A percentile compares a stretch with the other conserved stretches of the same genome.
Evolutionary conservation across 805 yeast species (phyloP).

Genomic region (Wickerhamomyces strasburgensis): DNA sequence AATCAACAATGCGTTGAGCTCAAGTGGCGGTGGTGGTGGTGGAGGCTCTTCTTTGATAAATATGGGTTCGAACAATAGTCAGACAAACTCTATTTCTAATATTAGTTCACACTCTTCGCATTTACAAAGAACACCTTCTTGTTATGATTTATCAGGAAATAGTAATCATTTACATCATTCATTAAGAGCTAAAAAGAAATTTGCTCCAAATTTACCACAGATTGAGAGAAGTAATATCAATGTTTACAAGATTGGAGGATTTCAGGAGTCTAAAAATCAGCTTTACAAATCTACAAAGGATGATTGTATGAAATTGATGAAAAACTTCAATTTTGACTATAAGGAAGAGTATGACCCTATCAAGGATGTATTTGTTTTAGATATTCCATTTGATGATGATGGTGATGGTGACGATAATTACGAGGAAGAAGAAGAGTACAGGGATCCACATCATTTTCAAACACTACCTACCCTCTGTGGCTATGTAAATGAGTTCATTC

Average conservation of each 20-base stretch:
- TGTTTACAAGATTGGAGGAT: slow-evolving; percentile 10
- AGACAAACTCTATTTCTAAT: too few species aligned
- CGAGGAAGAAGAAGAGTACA: too few species aligned
- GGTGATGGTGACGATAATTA: slow-evolving; percentile 8
- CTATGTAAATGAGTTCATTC: slow-evolving; percentile 20
- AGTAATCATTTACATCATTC: slow-evolving; percentile 1
- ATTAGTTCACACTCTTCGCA: not conserved
- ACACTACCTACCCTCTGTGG: slow-evolving; percentile 27
- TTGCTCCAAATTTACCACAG: slow-evolving; percentile 25
- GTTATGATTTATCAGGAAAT: slow-evolving; percentile 1
- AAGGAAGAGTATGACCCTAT: slow-evolving; percentile 16
- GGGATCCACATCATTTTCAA: slow-evolving; percentile 4
- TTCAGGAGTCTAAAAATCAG: slow-evolving; percentile 7
- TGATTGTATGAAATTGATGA: slow-evolving; percentile 17
- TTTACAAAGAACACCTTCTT: not conserved
- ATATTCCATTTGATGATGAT: slow-evolving; percentile 21
- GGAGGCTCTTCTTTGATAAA: not conserved
- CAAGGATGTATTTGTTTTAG: slow-evolving; percentile 26
- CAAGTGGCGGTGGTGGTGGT: not conserved
- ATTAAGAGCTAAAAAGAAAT: slow-evolving; percentile 19
- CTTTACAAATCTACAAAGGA: slow-evolving; percentile 2
- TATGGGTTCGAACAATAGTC: too few species aligned
- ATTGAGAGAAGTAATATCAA: slow-evolving; percentile 19
- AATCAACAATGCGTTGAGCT: not conserved
- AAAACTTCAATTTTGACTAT: slow-evolving; percentile 1